These are phyloP conservation scores for Mycosphaerella sp. DNA, from an alignment of 2,329 filamentous ascomycete species.

Conservation along the genomic window DNA sequence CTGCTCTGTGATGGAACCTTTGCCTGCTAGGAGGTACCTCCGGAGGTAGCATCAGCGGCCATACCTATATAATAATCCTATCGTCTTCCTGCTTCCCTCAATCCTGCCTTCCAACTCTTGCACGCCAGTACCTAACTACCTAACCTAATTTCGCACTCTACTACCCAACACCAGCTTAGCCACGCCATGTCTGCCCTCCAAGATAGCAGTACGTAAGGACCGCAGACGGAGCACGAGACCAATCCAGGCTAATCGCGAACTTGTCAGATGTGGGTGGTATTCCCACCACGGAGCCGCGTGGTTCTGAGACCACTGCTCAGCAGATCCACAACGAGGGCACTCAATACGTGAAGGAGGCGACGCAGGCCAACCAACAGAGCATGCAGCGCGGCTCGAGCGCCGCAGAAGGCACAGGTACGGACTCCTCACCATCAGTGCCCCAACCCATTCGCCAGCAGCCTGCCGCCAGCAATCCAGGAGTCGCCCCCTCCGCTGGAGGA, in stretches of 20 bases:
- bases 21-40: background rate
- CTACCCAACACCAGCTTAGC: background rate
- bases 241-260: constrained; percentile 2
- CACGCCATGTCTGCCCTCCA: constrained; percentile 5
- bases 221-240: background rate
- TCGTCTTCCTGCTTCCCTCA: too few relatives aligned
- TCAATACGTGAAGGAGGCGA: constrained; percentile 21
- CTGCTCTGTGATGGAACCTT: constrained; percentile 7
- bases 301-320: constrained; percentile 1
- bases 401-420: constrained; percentile 11
- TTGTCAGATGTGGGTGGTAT: constrained; percentile 5
- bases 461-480: constrained; percentile 22
- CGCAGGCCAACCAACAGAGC: constrained; percentile 7
- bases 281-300: constrained; percentile 1
- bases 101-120: background rate
- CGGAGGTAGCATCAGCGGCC: background rate
- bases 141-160: background rate
- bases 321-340: constrained; percentile 21
- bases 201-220: constrained; percentile 2
- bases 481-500: constrained; percentile 17
- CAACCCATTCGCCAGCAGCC: constrained; percentile 10
- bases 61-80: constrained; percentile 2
- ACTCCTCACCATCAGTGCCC: background rate
- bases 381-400: background rate
- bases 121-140: background rate